These are phyloP conservation scores for Psidium guajava DNA, from an alignment of 345 rosid species.

Conservation along the genomic window DNA sequence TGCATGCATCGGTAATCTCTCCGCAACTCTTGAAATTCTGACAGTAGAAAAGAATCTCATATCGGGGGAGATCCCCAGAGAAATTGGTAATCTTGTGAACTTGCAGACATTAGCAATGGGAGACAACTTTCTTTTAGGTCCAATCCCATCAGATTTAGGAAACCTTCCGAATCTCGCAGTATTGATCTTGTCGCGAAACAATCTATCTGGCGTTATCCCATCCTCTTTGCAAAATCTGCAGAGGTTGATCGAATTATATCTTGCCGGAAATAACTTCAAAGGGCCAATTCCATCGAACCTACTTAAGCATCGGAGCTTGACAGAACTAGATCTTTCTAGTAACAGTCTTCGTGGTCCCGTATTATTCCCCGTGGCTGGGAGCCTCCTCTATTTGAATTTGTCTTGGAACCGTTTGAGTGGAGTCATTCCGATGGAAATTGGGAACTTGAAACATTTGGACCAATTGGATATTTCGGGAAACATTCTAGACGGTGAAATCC, in stretches of 20 bases:
- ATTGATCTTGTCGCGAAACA: neutral
- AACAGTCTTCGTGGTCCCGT: neutral
- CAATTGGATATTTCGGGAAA: neutral
- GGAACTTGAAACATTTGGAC: neutral
- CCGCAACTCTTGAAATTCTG: neutral
- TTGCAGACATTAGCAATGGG: neutral
- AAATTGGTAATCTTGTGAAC: constrained; percentile 7
- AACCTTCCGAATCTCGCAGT: neutral
- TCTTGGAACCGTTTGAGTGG: constrained; percentile 1
- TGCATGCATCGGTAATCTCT: neutral
- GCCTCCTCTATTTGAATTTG: neutral
- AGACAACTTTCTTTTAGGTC: neutral
- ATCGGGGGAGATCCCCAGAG: constrained; percentile 8
- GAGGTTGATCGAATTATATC: neutral
- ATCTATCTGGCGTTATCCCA: neutral
- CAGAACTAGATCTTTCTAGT: neutral
- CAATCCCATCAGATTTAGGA: neutral
- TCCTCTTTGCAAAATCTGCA: neutral
- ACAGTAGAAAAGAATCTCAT: neutral
- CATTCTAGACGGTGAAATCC: neutral
- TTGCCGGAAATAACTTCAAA: neutral
- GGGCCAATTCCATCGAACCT: neutral
- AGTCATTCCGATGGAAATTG: neutral
- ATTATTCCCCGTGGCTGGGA: neutral
- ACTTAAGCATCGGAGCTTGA: neutral